phyloP scores from a whole-genome alignment of 2,329 filamentous ascomycete species.

The Colletotrichum navitas region DNA sequence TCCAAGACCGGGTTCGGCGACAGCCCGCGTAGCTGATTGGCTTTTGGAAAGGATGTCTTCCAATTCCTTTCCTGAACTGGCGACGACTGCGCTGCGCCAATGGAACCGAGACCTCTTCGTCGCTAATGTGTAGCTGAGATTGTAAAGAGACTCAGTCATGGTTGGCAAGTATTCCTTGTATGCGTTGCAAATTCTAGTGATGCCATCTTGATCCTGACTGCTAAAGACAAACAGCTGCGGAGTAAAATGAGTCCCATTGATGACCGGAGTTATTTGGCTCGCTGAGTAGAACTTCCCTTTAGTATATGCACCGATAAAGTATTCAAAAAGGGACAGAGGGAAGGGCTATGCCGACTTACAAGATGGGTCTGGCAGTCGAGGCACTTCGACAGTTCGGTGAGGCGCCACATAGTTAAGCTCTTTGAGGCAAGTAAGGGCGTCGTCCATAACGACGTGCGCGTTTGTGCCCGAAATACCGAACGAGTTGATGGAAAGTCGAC shows the following conservation, averaged over 20 bases:
- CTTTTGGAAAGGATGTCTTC: neutral
- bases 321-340: neutral
- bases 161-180: slow-evolving; percentile 43
- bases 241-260: neutral
- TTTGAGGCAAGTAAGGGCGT: neutral
- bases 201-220: slow-evolving; percentile 55
- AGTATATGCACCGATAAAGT: neutral
- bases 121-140: slow-evolving; percentile 33
- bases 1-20: slow-evolving; percentile 45
- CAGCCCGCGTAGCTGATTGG: slow-evolving; percentile 7
- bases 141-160: slow-evolving; percentile 21
- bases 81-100: slow-evolving; percentile 21
- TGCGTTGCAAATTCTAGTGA: slow-evolving; percentile 52
- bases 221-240: slow-evolving; percentile 58
- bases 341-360: neutral
- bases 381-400: slow-evolving; percentile 1
- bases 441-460: neutral
- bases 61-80: neutral
- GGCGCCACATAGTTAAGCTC: neutral
- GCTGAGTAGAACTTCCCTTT: neutral
- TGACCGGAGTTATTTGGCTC: neutral
- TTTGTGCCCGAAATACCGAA: slow-evolving; percentile 32
- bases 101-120: slow-evolving; percentile 1
- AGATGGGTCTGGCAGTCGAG: neutral
- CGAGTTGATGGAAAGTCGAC: slow-evolving; percentile 64